phyloP scores from a whole-genome alignment of 2,329 filamentous ascomycete genomes.

The Trichoderma sp. region DNA sequence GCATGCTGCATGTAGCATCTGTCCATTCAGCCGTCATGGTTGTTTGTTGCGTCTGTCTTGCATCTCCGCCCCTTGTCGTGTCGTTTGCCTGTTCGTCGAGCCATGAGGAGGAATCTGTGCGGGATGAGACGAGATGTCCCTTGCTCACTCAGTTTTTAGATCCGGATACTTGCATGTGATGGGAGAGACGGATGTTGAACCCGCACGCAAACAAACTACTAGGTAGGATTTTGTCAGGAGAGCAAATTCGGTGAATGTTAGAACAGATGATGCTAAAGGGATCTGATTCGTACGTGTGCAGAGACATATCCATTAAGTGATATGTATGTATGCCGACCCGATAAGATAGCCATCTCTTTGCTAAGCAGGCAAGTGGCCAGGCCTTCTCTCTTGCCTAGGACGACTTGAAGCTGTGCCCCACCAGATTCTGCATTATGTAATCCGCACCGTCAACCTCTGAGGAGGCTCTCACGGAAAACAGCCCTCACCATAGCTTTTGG shows the following conservation, averaged over 20 bases:
- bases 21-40: not conserved
- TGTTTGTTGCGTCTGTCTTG: not conserved
- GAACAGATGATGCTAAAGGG: not conserved
- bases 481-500: constrained; percentile 7
- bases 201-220: not conserved
- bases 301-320: too few species aligned
- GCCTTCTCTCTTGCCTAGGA: not conserved
- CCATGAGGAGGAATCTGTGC: not conserved
- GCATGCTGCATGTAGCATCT: not conserved
- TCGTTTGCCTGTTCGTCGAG: not conserved
- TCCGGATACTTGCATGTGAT: not conserved
- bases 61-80: not conserved
- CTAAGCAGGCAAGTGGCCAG: not conserved
- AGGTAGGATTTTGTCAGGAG: not conserved
- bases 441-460: constrained; percentile 3
- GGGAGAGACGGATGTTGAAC: not conserved
- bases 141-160: not conserved
- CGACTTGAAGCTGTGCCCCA: not conserved
- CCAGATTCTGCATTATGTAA: constrained; percentile 15
- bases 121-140: not conserved
- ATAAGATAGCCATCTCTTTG: not conserved
- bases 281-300: not conserved
- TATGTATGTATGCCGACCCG: not conserved
- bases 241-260: too few species aligned
- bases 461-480: constrained; percentile 17